Evolutionary conservation across 2,329 filamentous ascomycete species (phyloP), one percentile per base, ranked within the genome.

Genomic region (Aspergillus fijiensis): DNA sequence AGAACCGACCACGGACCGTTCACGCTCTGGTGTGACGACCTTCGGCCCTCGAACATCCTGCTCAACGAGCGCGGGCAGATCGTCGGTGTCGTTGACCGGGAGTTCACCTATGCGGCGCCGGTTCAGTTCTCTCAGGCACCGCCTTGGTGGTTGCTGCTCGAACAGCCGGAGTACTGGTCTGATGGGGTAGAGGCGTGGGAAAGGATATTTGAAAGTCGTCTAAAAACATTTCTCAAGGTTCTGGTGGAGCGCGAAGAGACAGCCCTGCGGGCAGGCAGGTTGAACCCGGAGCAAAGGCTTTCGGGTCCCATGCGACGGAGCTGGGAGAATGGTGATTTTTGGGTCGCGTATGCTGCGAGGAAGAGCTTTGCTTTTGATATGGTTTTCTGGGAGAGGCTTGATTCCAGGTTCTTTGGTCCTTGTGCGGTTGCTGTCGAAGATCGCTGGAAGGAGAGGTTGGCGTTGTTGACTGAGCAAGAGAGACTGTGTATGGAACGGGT

Each of bases 121-220:
- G 59, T 59, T 2, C 65, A 69, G 51, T 69, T 69, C 16, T 51
- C 64, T 2, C 35, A 64, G 48, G 60, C 57, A 0, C 63, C 65
- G 5, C 66, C 65, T 4, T 69, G 61, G 65, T 71, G 69, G 69
- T 63, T 70, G 5, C 56, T 71, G 2, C 27, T 70, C 10, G 61
- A 66, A 49, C 49, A 63, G 29, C 66, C 68, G 0, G 68, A 70
- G 42, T 63, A 64, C 31, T 70, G 67, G 68, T 47, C 63, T 21
- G 16, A 48, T 2, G 62, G 64, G 0, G 1, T 27, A 7, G 27
- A 27, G 27, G 27, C 27, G 27, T 27, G 27, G 27, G 27, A 27
- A 27, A 27, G 5, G 12, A 2, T 11, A 4, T 11, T 14, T 3
- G 33, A 35, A 11, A 12, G 11, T 25, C 57, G 59, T 11, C 61